A percentile compares a stretch with the other conserved stretches of the same genome.
These are phyloP conservation scores for Hymenoscyphus linearis DNA, from an alignment of 2,329 filamentous ascomycete species.

Conservation along the genomic window DNA sequence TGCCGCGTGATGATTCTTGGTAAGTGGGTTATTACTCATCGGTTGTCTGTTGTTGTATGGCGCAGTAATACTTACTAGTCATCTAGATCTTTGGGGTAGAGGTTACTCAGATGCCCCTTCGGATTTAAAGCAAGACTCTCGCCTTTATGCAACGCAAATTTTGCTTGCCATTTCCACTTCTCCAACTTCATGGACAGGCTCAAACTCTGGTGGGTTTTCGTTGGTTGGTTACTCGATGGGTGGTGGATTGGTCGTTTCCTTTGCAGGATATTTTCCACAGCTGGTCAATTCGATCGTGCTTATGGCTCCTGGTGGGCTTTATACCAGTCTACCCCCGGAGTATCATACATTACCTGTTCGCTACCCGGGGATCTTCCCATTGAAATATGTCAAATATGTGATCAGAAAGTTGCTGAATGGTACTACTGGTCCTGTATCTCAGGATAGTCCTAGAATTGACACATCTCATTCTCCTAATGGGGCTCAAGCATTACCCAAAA, in stretches of 20 bases:
- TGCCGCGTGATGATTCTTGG: background rate
- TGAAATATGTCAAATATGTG: background rate
- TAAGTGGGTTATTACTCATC: background rate
- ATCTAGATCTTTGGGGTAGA: constrained; percentile 33
- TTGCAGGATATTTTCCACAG: background rate
- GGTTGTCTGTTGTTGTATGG: background rate
- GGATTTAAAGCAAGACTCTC: constrained; percentile 49
- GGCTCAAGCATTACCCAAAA: background rate
- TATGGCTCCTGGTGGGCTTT: background rate
- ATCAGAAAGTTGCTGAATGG: background rate
- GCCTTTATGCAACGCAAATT: constrained; percentile 60
- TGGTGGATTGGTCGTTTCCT: background rate
- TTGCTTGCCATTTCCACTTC: constrained; percentile 59
- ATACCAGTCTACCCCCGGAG: background rate
- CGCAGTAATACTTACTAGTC: background rate
- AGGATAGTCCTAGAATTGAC: background rate
- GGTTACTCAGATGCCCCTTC: constrained; percentile 71
- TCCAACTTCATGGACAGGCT: constrained; percentile 42
- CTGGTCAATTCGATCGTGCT: background rate
- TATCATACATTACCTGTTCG: background rate
- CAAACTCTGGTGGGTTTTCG: background rate
- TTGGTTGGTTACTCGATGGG: background rate
- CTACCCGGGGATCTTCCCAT: background rate
- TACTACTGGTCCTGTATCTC: background rate
- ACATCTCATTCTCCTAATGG: background rate